Conservation (phyloP, 1,139 yeast genomes). For the Pichia sp. region DNA sequence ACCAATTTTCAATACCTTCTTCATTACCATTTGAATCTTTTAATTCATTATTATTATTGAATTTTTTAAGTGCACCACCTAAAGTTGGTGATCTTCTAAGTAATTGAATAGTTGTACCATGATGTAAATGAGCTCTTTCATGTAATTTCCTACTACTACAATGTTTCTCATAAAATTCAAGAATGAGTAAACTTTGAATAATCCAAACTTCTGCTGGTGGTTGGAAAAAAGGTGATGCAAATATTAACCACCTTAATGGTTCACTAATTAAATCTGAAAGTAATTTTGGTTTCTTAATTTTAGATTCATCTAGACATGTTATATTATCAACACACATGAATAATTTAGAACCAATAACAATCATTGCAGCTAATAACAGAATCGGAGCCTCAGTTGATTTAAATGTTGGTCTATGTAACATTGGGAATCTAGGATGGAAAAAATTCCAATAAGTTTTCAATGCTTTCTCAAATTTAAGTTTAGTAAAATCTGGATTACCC, state of each 20-base stretch:
- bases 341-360: constrained; percentile 35
- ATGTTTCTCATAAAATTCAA: constrained; percentile 45
- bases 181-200: constrained; percentile 42
- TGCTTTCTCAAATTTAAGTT: constrained; percentile 25
- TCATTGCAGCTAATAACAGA: constrained; percentile 39
- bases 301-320: constrained; percentile 19
- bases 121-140: constrained; percentile 52
- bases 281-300: constrained; percentile 20
- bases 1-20: constrained; percentile 26
- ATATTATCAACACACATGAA: constrained; percentile 25
- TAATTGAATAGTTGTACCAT: constrained; percentile 51
- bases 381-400: constrained; percentile 36
- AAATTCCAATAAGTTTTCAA: constrained; percentile 39
- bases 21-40: constrained; percentile 1
- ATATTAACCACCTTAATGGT: constrained; percentile 42
- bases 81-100: constrained; percentile 47
- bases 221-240: constrained; percentile 43
- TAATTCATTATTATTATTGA: constrained; percentile 8
- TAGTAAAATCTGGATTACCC: constrained; percentile 25
- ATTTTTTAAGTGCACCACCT: constrained; percentile 45
- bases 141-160: constrained; percentile 41
- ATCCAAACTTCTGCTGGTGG: constrained; percentile 48
- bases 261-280: constrained; percentile 34
- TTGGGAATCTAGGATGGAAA: constrained; percentile 45
- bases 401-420: constrained; percentile 45